Percentiles rank a stretch among this genome's conserved stretches.
These are phyloP conservation scores for Erysimum pusillum DNA, from an alignment of 441 rosid species.

Conservation along the genomic window DNA sequence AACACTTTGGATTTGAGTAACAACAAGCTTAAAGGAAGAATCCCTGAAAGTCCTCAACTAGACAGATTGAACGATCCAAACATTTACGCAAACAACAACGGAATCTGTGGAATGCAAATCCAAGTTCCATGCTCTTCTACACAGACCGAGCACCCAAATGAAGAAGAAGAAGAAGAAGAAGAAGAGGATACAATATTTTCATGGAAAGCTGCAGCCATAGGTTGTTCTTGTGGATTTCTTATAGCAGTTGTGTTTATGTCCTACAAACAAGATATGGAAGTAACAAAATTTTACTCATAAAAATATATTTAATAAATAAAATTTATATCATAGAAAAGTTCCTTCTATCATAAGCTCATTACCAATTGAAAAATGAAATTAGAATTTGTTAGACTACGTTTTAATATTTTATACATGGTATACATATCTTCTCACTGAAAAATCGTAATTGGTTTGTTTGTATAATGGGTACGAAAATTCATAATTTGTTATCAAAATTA, in stretches of 20 bases:
- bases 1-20: constrained; percentile 51
- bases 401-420: too few relatives aligned
- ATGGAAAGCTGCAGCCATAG: constrained; percentile 19
- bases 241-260: background rate
- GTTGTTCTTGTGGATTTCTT: background rate
- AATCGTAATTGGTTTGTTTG: too few relatives aligned
- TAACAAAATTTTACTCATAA: background rate
- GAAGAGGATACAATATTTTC: constrained; percentile 1
- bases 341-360: too few relatives aligned
- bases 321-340: too few relatives aligned
- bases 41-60: constrained; percentile 52
- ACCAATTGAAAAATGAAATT: too few relatives aligned
- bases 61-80: constrained; percentile 48
- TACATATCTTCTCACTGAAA: too few relatives aligned
- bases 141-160: constrained; percentile 14
- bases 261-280: background rate
- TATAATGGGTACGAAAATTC: too few relatives aligned
- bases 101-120: constrained; percentile 55
- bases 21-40: constrained; percentile 48
- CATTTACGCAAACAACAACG: constrained; percentile 45
- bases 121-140: constrained; percentile 39
- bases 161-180: too few relatives aligned
- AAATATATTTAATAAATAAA: too few relatives aligned
- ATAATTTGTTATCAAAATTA: too few relatives aligned
- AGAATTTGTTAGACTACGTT: too few relatives aligned